Base-by-base conservation (phyloP, 2,329 filamentous ascomycete species). In the Colletotrichum agaves region DNA sequence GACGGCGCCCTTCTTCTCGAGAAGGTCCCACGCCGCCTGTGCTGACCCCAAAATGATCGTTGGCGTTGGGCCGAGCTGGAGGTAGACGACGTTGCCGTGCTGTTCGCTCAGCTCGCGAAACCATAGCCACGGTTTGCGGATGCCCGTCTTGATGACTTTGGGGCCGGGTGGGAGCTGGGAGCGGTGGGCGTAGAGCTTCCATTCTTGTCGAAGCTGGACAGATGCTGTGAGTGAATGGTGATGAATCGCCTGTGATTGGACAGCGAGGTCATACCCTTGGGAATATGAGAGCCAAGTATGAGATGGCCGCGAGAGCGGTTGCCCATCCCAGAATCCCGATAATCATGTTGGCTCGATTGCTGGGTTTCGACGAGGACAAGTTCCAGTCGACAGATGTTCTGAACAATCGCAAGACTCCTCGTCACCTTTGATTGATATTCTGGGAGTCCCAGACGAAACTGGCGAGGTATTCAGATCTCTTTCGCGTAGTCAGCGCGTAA, bases 31-130 rank as follows among this genome's bases (percentile, higher is more conserved):
- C 1, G 80, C 80, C 2, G 79, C 79, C 46, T 80, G 78, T 0
- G 80, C 80, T 0, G 80, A 82, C 1, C 80, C 80, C 1, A 83
- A 73, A 7, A 82, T 72, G 57, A 83, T 79, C 7, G 80, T 82
- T 0, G 80, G 78, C 1, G 79, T 81, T 3, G 80, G 79, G 0
- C 80, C 79, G 23, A 82, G 73, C 58, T 81, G 80, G 13, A 82
- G 77, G 65, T 80, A 81, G 13, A 82, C 78, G 0, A 82, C 78
- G 52, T 82, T 80, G 47, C 79, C 80, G 27, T 80, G 77, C 50
- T 80, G 69, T 8, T 76, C 67, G 55, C 75, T 76, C 1, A 82
- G 73, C 60, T 80, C 74, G 37, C 76, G 76, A 47, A 82, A 82
- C 80, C 80, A 82, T 1, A 81, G 67, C 80, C 80, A 82, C 17